Base-by-base conservation (phyloP, 208 protist species). In the Leptomonas pyrrhocoris region DNA sequence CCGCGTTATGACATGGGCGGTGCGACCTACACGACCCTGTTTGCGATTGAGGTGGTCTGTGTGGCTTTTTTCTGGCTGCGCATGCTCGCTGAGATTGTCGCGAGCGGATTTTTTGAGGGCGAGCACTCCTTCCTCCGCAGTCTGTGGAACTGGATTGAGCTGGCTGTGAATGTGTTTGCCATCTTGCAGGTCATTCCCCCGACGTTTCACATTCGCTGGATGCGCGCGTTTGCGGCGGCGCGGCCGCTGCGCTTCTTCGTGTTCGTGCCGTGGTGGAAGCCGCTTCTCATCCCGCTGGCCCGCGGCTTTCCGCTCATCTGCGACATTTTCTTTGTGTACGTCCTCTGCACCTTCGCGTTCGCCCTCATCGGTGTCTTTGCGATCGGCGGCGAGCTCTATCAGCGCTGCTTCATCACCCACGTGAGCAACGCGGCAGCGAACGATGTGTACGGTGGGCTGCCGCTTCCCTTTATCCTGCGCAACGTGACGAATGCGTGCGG, bases 41-140 rank as follows among this genome's bases (percentile, higher is more conserved):
- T 79, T 36, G 30, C 60, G 7, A 18, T 89, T 38, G 59, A 86
- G 42, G 56, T 69, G 0, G 31, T 80, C 18, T 79, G 79, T 34
- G 31, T 84, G 12, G 62, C 63, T 1, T 84, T 88, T 42, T 91
- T 93, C 51, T 83, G 76, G 77, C 4, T 84, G 40, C 79, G 83
- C 28, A 88, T 88, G 80, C 40, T 84, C 4, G 21, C 73, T 13
- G 79, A 89, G 30, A 74, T 90, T 4, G 57, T 81, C 6, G 80
- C 80, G 23, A 31, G 59, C 23, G 85, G 85, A 2, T 23, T 88
- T n/a, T 2, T 86, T 34, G 36, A 75, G 15, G 66, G 76, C 27
- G 54, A 45, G 1, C 25, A 72, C 31, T 28, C 58, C 15, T 90
- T 90, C 59, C 34, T 90, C 12, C 58, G 72, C n/a, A 81, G 58